Percentiles rank a stretch among this genome's conserved stretches.
phyloP scores from a whole-genome alignment of 2,329 filamentous ascomycete genomes.

The Trichoderma sp. region DNA sequence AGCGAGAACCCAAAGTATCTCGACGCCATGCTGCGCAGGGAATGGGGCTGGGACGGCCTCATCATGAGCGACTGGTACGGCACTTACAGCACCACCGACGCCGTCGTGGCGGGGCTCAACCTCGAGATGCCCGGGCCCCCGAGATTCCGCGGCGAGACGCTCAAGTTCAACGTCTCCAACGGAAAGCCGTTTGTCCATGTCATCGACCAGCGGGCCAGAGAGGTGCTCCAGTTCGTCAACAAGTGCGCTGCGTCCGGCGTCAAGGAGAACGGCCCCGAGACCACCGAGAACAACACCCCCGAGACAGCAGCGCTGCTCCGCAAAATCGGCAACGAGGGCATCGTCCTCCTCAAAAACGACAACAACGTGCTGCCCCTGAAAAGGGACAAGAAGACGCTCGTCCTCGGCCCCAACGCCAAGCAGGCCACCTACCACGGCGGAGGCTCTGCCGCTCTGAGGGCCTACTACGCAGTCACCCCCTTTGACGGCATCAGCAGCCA shows the following conservation, averaged over 20 bases:
- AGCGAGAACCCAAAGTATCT: conserved; percentile 58
- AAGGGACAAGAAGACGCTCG: conserved; percentile 62
- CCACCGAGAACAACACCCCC: conserved; percentile 58
- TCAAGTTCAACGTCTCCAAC: conserved; percentile 57
- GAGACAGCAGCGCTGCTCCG: conserved; percentile 68
- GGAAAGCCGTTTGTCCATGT: conserved; percentile 60
- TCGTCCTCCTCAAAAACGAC: conserved; percentile 76
- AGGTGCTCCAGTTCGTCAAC: conserved; percentile 64
- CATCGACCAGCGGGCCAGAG: conserved; percentile 61
- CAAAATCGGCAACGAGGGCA: conserved; percentile 67
- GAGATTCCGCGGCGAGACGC: conserved; percentile 54
- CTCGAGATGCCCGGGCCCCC: conserved; percentile 64
- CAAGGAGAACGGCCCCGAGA: conserved; percentile 58
- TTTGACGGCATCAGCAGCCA: conserved; percentile 69
- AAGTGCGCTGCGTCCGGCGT: conserved; percentile 57
- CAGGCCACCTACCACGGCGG: conserved; percentile 64
- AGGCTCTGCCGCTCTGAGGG: conserved; percentile 63
- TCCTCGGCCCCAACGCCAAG: conserved; percentile 63
- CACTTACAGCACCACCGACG: conserved; percentile 58
- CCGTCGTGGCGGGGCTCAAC: conserved; percentile 57
- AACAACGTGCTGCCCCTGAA: conserved; percentile 64
- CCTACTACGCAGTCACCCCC: conserved; percentile 72
- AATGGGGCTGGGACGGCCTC: conserved; percentile 62
- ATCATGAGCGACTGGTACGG: conserved; percentile 66
- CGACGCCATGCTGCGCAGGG: conserved; percentile 55